These are phyloP conservation scores for Pichia sp. DNA, from an alignment of 1,139 yeast genomes.

Conservation along the genomic window DNA sequence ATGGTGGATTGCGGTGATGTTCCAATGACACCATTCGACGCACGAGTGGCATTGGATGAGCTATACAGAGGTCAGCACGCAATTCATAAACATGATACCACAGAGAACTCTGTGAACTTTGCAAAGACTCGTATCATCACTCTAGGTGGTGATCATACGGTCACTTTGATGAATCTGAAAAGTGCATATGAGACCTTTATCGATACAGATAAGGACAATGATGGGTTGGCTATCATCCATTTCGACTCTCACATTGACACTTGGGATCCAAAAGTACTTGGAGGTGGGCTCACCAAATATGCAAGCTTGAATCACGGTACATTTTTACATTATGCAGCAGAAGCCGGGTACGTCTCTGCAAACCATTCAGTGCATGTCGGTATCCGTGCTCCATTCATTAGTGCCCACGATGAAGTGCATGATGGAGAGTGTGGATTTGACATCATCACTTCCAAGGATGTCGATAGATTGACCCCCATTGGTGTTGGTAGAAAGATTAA, in stretches of 20 bases:
- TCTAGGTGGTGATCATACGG: conserved; percentile 55
- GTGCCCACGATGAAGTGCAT: conserved; percentile 34
- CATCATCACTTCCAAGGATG: conserved; percentile 40
- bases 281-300: conserved; percentile 47
- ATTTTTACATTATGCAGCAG: conserved; percentile 51
- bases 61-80: conserved; percentile 45
- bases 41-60: conserved; percentile 46
- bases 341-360: conserved; percentile 41
- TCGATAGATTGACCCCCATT: conserved; percentile 29
- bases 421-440: conserved; percentile 43
- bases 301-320: conserved; percentile 50
- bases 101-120: conserved; percentile 13
- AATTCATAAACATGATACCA: conserved; percentile 31
- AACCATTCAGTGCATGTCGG: conserved; percentile 45
- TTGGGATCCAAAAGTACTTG: conserved; percentile 49
- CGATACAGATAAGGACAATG: conserved; percentile 30
- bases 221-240: conserved; percentile 43
- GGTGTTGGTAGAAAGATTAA: conserved; percentile 34
- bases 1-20: conserved; percentile 52
- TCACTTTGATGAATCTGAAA: conserved; percentile 42
- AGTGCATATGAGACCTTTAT: conserved; percentile 39
- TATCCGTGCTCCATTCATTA: conserved; percentile 45
- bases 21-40: conserved; percentile 50
- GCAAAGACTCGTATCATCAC: conserved; percentile 34
- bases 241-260: conserved; percentile 57